Evolutionary conservation across 2,329 filamentous ascomycete genomes (phyloP).

Genomic region (Scedosporium aurantiacum): DNA sequence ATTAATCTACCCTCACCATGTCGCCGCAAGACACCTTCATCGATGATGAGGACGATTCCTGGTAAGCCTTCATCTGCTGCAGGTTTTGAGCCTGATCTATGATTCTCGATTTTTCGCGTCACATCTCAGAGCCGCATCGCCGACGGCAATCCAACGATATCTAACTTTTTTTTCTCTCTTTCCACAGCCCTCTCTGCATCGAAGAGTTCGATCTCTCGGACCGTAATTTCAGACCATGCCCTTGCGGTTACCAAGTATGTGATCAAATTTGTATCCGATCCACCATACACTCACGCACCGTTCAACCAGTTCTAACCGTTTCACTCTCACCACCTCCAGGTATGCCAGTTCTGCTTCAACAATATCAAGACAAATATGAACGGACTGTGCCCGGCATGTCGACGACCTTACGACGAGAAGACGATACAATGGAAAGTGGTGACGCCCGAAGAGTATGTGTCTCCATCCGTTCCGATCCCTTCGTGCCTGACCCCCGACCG

Average conservation of each 20-base stretch:
- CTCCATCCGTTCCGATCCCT: conserved; percentile 17
- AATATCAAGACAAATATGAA: conserved; percentile 99
- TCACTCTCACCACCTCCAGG: conserved; percentile 38
- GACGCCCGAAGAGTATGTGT: conserved; percentile 74
- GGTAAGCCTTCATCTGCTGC: conserved; percentile 32
- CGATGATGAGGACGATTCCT: conserved; percentile 60
- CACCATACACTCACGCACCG: background rate
- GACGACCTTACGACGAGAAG: conserved; percentile 90
- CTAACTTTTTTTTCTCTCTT: conserved; percentile 13
- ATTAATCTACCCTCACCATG: conserved; percentile 32
- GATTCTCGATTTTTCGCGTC: conserved; percentile 3
- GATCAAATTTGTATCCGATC: background rate
- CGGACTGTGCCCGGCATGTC: conserved; percentile 91
- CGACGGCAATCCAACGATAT: conserved; percentile 11
- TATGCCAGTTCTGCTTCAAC: conserved; percentile 99
- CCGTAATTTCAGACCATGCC: conserved; percentile 92
- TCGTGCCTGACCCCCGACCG: conserved; percentile 13
- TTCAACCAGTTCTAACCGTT: background rate
- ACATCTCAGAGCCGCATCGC: conserved; percentile 6
- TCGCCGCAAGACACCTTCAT: conserved; percentile 60
- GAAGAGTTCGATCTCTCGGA: conserved; percentile 98
- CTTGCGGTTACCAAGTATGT: conserved; percentile 90
- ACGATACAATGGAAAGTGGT: conserved; percentile 96
- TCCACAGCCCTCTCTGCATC: conserved; percentile 90
- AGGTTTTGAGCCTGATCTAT: background rate